Conservation (phyloP, 1,284 basidiomycete species). For the Ganoderma leucocontextum region DNA sequence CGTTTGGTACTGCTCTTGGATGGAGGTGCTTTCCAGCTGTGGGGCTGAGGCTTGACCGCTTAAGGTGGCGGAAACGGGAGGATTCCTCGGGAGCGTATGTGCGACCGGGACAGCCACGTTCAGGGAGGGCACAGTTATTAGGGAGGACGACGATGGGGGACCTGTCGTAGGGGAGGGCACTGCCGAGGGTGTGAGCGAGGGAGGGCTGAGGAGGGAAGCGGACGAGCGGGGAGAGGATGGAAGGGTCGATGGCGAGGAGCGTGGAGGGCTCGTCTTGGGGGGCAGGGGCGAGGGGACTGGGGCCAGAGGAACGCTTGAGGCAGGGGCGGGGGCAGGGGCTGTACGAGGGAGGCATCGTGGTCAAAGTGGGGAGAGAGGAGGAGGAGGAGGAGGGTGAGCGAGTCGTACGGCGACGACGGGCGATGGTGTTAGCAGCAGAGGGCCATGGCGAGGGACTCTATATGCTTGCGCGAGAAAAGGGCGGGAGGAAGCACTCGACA, state of each 20-base stretch:
- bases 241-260: slow-evolving; percentile 37
- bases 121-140: slow-evolving; percentile 73
- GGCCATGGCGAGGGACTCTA: slow-evolving; percentile 20
- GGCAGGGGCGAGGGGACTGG: slow-evolving; percentile 20
- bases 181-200: slow-evolving; percentile 60
- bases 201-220: slow-evolving; percentile 57
- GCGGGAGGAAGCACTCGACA: slow-evolving; percentile 13
- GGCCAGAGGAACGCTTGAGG: slow-evolving; percentile 47
- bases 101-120: slow-evolving; percentile 73
- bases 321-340: slow-evolving; percentile 49
- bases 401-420: slow-evolving; percentile 10
- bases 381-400: background rate
- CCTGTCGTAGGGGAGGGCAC: slow-evolving; percentile 74
- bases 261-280: slow-evolving; percentile 37
- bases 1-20: slow-evolving; percentile 49
- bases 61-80: slow-evolving; percentile 20
- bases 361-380: slow-evolving; percentile 6
- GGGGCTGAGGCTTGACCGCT: slow-evolving; percentile 30
- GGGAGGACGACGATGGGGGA: slow-evolving; percentile 73
- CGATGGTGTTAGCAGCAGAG: slow-evolving; percentile 23
- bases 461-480: slow-evolving; percentile 13
- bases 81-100: slow-evolving; percentile 61
- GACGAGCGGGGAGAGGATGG: slow-evolving; percentile 38
- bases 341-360: slow-evolving; percentile 39
- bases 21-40: slow-evolving; percentile 51